Evolutionary conservation across 352 stramenopile species (phyloP).

Genomic region (Vaucheria bursata): DNA sequence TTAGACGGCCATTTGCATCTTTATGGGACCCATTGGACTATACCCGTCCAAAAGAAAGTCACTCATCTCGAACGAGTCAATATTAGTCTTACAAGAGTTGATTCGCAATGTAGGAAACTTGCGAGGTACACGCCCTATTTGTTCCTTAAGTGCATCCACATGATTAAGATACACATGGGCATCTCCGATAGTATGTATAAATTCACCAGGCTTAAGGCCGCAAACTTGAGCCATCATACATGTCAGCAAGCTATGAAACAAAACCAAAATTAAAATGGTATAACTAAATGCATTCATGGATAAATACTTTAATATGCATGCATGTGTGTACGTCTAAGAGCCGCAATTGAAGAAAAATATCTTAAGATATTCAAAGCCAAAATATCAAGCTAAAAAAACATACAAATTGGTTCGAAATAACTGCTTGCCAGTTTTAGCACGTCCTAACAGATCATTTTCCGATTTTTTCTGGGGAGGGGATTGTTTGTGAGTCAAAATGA

Average conservation of each 20-base stretch:
- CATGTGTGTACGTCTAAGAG: too few relatives aligned
- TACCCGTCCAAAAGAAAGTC: slow-evolving; percentile 95
- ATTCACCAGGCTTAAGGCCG: slow-evolving; percentile 83
- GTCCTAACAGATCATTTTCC: too few relatives aligned
- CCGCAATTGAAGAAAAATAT: too few relatives aligned
- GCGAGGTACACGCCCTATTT: slow-evolving; percentile 80
- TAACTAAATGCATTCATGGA: too few relatives aligned
- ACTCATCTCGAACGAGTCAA: slow-evolving; percentile 87
- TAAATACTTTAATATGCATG: too few relatives aligned
- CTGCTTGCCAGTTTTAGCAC: too few relatives aligned
- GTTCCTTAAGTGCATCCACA: slow-evolving; percentile 88
- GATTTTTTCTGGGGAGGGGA: too few relatives aligned
- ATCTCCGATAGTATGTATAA: slow-evolving; percentile 97
- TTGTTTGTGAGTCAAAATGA: too few relatives aligned
- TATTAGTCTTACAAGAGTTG: slow-evolving; percentile 65
- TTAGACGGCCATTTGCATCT: slow-evolving; percentile 98
- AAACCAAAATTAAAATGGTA: too few relatives aligned
- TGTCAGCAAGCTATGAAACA: slow-evolving; percentile 20
- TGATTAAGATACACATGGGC: slow-evolving; percentile 99
- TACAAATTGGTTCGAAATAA: too few relatives aligned
- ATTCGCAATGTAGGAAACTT: slow-evolving; percentile 88
- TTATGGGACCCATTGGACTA: slow-evolving; percentile 88
- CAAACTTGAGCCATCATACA: slow-evolving; percentile 32
- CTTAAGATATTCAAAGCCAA: too few relatives aligned
- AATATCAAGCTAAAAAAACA: too few relatives aligned